Conservation (phyloP, 768 basidiomycete species). For the Coprinopsis cinerea region DNA sequence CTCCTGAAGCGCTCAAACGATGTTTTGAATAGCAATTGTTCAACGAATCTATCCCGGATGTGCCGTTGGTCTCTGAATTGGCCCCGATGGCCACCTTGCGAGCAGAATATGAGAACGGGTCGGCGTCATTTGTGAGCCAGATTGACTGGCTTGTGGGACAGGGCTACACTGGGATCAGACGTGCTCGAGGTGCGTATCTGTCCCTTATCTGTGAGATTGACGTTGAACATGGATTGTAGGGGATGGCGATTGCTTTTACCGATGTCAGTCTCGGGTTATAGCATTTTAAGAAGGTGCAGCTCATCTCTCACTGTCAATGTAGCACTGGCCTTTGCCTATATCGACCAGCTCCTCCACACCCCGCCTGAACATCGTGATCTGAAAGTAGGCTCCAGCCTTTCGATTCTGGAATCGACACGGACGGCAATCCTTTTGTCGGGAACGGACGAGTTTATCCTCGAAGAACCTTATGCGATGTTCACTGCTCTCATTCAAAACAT, state of each 20-base stretch:
- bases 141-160: conserved; percentile 61
- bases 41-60: conserved; percentile 31
- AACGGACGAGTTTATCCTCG: conserved; percentile 64
- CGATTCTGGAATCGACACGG: conserved; percentile 44
- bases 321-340: conserved; percentile 81
- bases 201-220: conserved; percentile 1
- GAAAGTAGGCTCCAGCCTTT: conserved; percentile 45
- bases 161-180: conserved; percentile 63
- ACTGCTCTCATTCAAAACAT: conserved; percentile 43
- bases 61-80: conserved; percentile 52
- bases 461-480: conserved; percentile 71
- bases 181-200: conserved; percentile 55
- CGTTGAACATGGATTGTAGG: conserved; percentile 33
- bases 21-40: conserved; percentile 21
- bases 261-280: conserved; percentile 46
- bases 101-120: conserved; percentile 60
- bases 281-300: neutral
- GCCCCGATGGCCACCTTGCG: conserved; percentile 50
- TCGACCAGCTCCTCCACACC: conserved; percentile 59
- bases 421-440: conserved; percentile 49
- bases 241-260: conserved; percentile 90
- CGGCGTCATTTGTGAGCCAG: conserved; percentile 59
- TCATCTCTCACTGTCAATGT: conserved; percentile 10
- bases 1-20: neutral
- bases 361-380: conserved; percentile 35